A percentile compares a stretch with the other conserved stretches of the same genome.
phyloP scores from a whole-genome alignment of 1,139 yeast genomes.

The Eremothecium cymbalariae region DNA sequence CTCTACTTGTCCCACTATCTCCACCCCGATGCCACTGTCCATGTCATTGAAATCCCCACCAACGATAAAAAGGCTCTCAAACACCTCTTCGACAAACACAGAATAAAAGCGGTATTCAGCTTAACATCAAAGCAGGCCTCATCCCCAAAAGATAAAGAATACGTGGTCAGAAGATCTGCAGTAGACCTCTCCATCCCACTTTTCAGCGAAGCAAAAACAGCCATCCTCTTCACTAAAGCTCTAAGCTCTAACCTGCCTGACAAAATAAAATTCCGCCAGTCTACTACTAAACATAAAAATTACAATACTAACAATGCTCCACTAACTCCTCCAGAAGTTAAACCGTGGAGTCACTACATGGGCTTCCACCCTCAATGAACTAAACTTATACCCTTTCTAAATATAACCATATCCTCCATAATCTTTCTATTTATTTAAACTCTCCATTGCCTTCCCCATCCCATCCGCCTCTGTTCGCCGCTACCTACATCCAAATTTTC shows the following conservation, averaged over 20 bases:
- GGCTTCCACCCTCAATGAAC: slow-evolving; percentile 78
- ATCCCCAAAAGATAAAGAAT: slow-evolving; percentile 74
- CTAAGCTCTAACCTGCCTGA: slow-evolving; percentile 62
- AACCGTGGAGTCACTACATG: slow-evolving; percentile 93
- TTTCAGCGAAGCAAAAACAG: slow-evolving; percentile 93
- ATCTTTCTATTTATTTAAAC: no score
- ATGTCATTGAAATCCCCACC: slow-evolving; percentile 80
- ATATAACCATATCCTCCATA: no score
- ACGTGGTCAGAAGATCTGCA: slow-evolving; percentile 97
- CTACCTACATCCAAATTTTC: no score
- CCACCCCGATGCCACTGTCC: slow-evolving; percentile 36
- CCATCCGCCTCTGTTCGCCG: no score
- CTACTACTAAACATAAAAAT: no score
- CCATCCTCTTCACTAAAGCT: slow-evolving; percentile 78
- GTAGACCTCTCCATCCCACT: slow-evolving; percentile 95
- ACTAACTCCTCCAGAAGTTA: slow-evolving; percentile 72
- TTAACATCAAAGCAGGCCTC: slow-evolving; percentile 88
- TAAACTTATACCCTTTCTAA: background rate
- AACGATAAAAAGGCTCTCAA: slow-evolving; percentile 88
- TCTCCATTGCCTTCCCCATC: no score
- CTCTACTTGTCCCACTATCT: slow-evolving; percentile 51
- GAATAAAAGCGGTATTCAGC: slow-evolving; percentile 83
- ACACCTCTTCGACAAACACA: slow-evolving; percentile 81
- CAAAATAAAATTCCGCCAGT: slow-evolving; percentile 37
- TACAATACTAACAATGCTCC: no score